phyloP scores from a whole-genome alignment of 176 grass and related monocot species.

The Musa beccarii region DNA sequence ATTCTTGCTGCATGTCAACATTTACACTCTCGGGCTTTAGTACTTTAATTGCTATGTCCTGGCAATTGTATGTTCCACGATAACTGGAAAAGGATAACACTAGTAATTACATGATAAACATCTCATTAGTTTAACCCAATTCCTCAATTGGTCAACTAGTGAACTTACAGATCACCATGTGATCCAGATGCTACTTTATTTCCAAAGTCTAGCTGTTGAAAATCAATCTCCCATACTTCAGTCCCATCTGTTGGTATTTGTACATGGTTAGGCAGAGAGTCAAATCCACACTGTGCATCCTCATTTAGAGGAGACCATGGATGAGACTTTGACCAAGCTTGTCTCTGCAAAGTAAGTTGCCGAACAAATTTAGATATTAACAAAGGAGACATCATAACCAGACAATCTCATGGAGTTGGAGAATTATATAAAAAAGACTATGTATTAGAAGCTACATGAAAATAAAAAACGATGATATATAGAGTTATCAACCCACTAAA shows the following conservation, averaged over 20 bases:
- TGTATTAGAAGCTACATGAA: too few species aligned
- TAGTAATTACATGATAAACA: conserved; percentile 11
- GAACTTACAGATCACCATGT: conserved; percentile 86
- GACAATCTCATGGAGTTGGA: too few species aligned
- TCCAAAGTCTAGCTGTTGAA: conserved; percentile 56
- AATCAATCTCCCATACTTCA: conserved; percentile 92
- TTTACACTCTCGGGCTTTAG: conserved; percentile 76
- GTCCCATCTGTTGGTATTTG: conserved; percentile 71
- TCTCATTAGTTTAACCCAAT: background rate
- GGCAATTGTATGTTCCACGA: conserved; percentile 69
- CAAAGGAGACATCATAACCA: background rate
- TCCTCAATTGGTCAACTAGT: conserved; percentile 14
- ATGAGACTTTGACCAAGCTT: conserved; percentile 46
- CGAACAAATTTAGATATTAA: conserved; percentile 10
- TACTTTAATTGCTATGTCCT: conserved; percentile 93
- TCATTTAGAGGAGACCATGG: conserved; percentile 60
- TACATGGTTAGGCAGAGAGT: conserved; percentile 40
- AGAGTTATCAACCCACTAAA: too few species aligned
- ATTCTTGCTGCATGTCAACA: conserved; percentile 79
- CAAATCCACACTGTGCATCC: conserved; percentile 44
- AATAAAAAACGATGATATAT: too few species aligned
- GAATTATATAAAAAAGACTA: too few species aligned
- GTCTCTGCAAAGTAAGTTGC: conserved; percentile 38
- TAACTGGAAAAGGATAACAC: conserved; percentile 32
- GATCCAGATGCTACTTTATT: conserved; percentile 92